phyloP scores from a whole-genome alignment of 1,139 yeast species.

The Taphrina flavorubra region DNA sequence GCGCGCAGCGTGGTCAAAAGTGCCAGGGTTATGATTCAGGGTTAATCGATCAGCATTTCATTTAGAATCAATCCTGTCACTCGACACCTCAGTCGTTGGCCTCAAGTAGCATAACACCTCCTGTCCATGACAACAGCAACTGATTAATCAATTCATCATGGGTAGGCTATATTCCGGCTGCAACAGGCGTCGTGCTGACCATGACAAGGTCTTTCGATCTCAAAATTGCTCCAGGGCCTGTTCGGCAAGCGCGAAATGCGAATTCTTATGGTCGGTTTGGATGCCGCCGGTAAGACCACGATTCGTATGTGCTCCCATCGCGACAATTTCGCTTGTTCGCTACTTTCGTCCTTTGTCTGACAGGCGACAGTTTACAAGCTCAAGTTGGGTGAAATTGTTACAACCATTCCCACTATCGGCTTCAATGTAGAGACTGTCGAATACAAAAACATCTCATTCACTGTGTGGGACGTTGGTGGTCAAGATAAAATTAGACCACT shows the following conservation, averaged over 20 bases:
- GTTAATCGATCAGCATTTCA: constrained; percentile 25
- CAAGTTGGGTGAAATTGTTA: constrained; percentile 88
- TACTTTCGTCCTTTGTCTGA: not conserved
- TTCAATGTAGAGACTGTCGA: constrained; percentile 91
- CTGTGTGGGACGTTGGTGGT: constrained; percentile 98
- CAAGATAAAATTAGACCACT: constrained; percentile 93
- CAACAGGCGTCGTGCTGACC: not conserved
- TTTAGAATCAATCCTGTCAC: constrained; percentile 18
- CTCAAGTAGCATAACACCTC: constrained; percentile 24
- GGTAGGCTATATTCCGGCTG: not conserved
- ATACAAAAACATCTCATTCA: constrained; percentile 90
- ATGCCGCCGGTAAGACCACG: constrained; percentile 57
- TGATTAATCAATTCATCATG: constrained; percentile 15
- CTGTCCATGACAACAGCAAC: constrained; percentile 19
- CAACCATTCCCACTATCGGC: constrained; percentile 88
- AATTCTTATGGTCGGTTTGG: constrained; percentile 88
- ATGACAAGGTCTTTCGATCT: constrained; percentile 71
- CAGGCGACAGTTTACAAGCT: constrained; percentile 38
- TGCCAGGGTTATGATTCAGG: constrained; percentile 20
- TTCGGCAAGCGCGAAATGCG: constrained; percentile 69
- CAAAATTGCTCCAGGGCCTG: constrained; percentile 85
- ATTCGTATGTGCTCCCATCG: constrained; percentile 55
- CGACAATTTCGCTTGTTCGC: not conserved
- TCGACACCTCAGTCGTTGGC: constrained; percentile 22
- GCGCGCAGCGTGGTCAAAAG: not conserved